phyloP scores from a whole-genome alignment of 225 moss, liverwort and hornwort genomes.

The Thuidium tamariscinum region DNA sequence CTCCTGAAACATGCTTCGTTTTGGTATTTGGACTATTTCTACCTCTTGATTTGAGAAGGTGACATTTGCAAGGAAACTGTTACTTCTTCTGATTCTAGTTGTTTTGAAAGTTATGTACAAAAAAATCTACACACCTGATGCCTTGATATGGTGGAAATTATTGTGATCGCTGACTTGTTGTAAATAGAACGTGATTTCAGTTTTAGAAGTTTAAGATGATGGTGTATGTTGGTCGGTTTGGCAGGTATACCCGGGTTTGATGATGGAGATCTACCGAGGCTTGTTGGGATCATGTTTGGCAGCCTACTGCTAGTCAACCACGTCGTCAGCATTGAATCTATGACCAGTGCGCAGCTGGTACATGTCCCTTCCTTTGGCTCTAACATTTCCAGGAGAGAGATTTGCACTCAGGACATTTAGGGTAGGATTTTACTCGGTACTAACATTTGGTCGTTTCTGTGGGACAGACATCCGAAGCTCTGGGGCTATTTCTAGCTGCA shows the following conservation, averaged over 20 bases:
- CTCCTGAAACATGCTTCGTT: neutral
- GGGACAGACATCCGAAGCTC: conserved; percentile 37
- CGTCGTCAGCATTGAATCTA: conserved; percentile 44
- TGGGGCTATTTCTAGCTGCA: conserved; percentile 36
- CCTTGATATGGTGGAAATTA: neutral
- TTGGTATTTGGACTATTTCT: neutral
- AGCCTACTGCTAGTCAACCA: conserved; percentile 68
- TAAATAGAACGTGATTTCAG: neutral
- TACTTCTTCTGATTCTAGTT: neutral
- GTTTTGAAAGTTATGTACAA: neutral
- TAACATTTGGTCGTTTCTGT: neutral
- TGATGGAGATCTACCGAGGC: conserved; percentile 64
- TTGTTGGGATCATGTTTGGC: conserved; percentile 69
- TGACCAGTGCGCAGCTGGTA: conserved; percentile 75
- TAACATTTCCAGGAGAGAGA: neutral
- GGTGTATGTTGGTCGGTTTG: neutral
- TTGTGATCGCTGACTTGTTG: neutral
- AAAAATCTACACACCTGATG: neutral
- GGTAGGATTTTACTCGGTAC: neutral
- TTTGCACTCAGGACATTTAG: neutral
- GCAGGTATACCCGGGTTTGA: conserved; percentile 93
- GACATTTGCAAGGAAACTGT: neutral
- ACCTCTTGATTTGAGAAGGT: neutral
- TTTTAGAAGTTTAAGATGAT: neutral
- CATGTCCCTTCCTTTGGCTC: neutral